Evolutionary conservation across 208 protist species (phyloP).

Genomic region (Crithidia sp.): DNA sequence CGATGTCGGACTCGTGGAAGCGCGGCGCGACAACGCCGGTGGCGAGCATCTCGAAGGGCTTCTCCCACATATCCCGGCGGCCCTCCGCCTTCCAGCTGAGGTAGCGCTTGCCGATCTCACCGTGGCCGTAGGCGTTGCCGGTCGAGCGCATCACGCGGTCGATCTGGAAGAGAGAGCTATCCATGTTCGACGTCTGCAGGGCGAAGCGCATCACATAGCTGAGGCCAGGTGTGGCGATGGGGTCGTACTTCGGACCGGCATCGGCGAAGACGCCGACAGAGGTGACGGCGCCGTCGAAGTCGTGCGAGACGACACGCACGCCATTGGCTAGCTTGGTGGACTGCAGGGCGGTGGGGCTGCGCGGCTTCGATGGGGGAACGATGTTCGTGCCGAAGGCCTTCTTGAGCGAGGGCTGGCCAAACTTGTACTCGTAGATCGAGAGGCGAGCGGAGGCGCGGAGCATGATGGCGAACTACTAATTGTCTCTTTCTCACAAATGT

Average conservation of each 20-base stretch:
- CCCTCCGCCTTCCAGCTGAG: slow-evolving; percentile 79
- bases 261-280: slow-evolving; percentile 78
- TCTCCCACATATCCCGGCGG: slow-evolving; percentile 81
- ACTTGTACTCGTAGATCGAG: slow-evolving; percentile 78
- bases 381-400: slow-evolving; percentile 61
- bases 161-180: slow-evolving; percentile 85
- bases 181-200: slow-evolving; percentile 87
- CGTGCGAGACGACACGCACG: slow-evolving; percentile 78
- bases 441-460: slow-evolving; percentile 57
- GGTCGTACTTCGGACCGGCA: slow-evolving; percentile 85
- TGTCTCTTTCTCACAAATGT: slow-evolving; percentile 7
- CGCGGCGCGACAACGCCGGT: slow-evolving; percentile 79
- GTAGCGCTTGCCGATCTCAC: slow-evolving; percentile 79
- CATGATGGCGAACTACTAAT: slow-evolving; percentile 31
- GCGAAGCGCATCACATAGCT: slow-evolving; percentile 89
- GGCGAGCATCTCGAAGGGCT: slow-evolving; percentile 74
- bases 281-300: slow-evolving; percentile 67
- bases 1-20: slow-evolving; percentile 82
- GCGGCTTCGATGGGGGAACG: slow-evolving; percentile 27
- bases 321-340: slow-evolving; percentile 74
- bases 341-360: slow-evolving; percentile 42
- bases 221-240: slow-evolving; percentile 67
- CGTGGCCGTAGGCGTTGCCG: slow-evolving; percentile 77
- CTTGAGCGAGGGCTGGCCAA: slow-evolving; percentile 78
- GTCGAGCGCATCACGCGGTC: slow-evolving; percentile 83